phyloP scores from a whole-genome alignment of 176 grass and related monocot genomes.

The Phoenix dactylifera region DNA sequence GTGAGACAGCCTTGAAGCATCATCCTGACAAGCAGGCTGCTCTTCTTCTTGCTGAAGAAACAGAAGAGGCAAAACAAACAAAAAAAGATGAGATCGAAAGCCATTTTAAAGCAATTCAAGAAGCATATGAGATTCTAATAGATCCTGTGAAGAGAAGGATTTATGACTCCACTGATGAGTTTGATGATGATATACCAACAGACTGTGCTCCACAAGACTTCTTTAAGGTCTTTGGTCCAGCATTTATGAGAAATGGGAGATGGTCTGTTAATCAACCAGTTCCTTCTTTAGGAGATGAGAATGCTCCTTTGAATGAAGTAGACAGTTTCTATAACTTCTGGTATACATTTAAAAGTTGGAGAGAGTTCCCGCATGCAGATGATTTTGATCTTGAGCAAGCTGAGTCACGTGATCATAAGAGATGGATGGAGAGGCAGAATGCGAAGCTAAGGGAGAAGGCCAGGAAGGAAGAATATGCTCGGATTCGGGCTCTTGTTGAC shows the following conservation, averaged over 20 bases:
- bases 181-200: slow-evolving; percentile 97
- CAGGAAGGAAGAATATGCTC: slow-evolving; percentile 63
- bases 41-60: slow-evolving; percentile 60
- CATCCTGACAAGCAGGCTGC: slow-evolving; percentile 94
- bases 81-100: slow-evolving; percentile 98
- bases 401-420: slow-evolving; percentile 92
- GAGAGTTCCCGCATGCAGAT: slow-evolving; percentile 80
- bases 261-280: slow-evolving; percentile 82
- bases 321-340: slow-evolving; percentile 96
- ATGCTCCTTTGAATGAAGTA: slow-evolving; percentile 48
- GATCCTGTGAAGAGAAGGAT: slow-evolving; percentile 90
- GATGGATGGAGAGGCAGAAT: slow-evolving; percentile 99
- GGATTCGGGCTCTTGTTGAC: slow-evolving; percentile 71
- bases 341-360: slow-evolving; percentile 96
- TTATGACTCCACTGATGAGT: slow-evolving; percentile 95
- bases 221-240: slow-evolving; percentile 90
- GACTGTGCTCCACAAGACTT: slow-evolving; percentile 93
- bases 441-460: slow-evolving; percentile 80
- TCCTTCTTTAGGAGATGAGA: slow-evolving; percentile 72
- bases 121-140: slow-evolving; percentile 90
- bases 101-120: slow-evolving; percentile 86
- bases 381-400: slow-evolving; percentile 98
- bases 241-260: slow-evolving; percentile 88
- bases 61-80: slow-evolving; percentile 68
- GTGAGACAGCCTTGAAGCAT: slow-evolving; percentile 88